Base-by-base conservation (phyloP, 495 filamentous ascomycete species). In the Aspergillus asperescens region DNA sequence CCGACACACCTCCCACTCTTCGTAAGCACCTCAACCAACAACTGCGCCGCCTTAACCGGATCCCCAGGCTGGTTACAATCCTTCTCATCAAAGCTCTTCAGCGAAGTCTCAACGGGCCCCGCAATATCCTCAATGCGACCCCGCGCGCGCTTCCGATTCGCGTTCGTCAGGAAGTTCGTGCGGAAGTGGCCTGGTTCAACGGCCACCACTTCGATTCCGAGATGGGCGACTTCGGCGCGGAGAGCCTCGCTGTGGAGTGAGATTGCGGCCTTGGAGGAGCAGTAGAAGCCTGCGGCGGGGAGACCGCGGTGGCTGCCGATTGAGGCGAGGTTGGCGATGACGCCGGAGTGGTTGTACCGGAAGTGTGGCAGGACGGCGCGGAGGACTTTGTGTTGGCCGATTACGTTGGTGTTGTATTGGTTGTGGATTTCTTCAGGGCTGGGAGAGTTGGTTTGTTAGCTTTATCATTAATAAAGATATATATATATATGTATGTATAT, bases 151-250 rank as follows among this genome's bases (percentile, higher is more conserved):
- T 31, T 44, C 0, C 22, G 29, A 1, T n/a, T 15, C 13, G 40
- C 46, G 2, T n/a, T n/a, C n/a, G 38, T 50, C 3, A 63, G 50
- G 22, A 81, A 65, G 27, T 60, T 59, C 0, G 75, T 79, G 13
- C 77, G 64, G 56, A 80, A 79, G 48, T 68, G 73, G 52, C 78
- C 77, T 15, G 77, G 78, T 65, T 81, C 78, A 25, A 82, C 56
- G 5, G 65, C 50, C 5, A 67, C 65, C 10, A 57, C 73, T 1
- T 71, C 60, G 43, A 82, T 73, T 2, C 68, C 67, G 27, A 81
- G 70, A 8, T 68, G 63, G 27, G 54, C 58, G 13, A 78, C 50
- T 49, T 81, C 77, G 1, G 55, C 48, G 19, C 62, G 53, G 12
- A 81, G 63, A 25, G 68, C 64, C 23, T 72, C 62, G 37, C 61